phyloP scores from a whole-genome alignment of 768 basidiomycete genomes.

The Leccinum pellstonianum region DNA sequence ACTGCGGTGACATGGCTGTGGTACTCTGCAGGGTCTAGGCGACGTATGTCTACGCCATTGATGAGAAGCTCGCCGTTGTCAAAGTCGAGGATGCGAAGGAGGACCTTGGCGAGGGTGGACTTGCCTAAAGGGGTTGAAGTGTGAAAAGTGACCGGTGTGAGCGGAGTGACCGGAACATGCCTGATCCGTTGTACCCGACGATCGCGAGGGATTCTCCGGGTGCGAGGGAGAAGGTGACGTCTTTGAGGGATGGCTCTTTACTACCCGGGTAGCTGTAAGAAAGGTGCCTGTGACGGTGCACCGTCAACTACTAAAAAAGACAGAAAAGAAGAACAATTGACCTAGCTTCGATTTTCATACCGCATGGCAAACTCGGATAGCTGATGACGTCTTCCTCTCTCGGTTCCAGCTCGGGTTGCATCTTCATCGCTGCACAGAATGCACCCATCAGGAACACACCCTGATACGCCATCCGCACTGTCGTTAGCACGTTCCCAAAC shows the following conservation, averaged over 20 bases:
- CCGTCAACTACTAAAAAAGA: slow-evolving; percentile 5
- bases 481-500: slow-evolving; percentile 59
- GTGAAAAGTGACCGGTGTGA: slow-evolving; percentile 12
- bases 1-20: slow-evolving; percentile 77
- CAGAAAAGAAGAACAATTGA: not conserved
- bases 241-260: slow-evolving; percentile 60
- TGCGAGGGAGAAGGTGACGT: slow-evolving; percentile 67
- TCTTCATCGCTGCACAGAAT: slow-evolving; percentile 72
- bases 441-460: slow-evolving; percentile 85
- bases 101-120: slow-evolving; percentile 80
- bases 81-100: slow-evolving; percentile 78
- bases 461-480: slow-evolving; percentile 75
- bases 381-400: slow-evolving; percentile 46
- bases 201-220: slow-evolving; percentile 83
- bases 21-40: slow-evolving; percentile 64
- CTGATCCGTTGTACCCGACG: slow-evolving; percentile 83
- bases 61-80: slow-evolving; percentile 65
- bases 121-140: slow-evolving; percentile 52
- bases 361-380: slow-evolving; percentile 49
- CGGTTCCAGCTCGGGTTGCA: slow-evolving; percentile 69
- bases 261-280: slow-evolving; percentile 82
- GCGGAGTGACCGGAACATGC: slow-evolving; percentile 37
- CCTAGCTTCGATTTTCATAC: slow-evolving; percentile 73
- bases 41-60: slow-evolving; percentile 68
- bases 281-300: slow-evolving; percentile 43